Conservation (phyloP, 83 land plant species). For the Picea mariana region DNA sequence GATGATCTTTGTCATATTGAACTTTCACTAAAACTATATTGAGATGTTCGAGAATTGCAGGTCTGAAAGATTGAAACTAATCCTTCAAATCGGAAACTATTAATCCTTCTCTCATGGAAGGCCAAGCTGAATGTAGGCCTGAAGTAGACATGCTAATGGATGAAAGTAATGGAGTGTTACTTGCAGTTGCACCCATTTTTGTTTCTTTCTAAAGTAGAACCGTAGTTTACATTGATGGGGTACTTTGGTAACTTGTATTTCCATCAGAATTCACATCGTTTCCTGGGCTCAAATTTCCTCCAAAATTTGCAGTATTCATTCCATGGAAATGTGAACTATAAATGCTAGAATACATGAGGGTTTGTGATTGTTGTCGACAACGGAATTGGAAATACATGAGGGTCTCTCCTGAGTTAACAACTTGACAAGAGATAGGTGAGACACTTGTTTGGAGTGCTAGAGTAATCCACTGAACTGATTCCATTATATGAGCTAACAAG, state of each 20-base stretch:
- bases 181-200: conserved; percentile 16
- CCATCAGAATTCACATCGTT: neutral
- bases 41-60: neutral
- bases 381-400: neutral
- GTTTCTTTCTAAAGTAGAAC: conserved; percentile 14
- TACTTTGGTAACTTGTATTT: neutral
- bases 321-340: neutral
- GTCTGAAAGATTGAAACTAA: neutral
- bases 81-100: neutral
- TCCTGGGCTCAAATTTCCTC: neutral
- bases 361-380: too few species aligned
- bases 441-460: too few species aligned
- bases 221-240: conserved; percentile 8
- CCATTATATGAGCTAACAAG: too few species aligned
- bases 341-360: neutral
- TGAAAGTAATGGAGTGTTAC: conserved; percentile 11
- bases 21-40: neutral
- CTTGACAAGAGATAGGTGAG: too few species aligned
- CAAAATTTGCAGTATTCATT: neutral
- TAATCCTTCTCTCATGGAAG: neutral
- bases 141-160: neutral
- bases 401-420: neutral
- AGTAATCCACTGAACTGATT: too few species aligned
- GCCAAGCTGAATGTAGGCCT: conserved; percentile 5
- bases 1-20: neutral